These are phyloP conservation scores for Psilocybe tampanensis DNA, from an alignment of 768 basidiomycete genomes.

Conservation along the genomic window DNA sequence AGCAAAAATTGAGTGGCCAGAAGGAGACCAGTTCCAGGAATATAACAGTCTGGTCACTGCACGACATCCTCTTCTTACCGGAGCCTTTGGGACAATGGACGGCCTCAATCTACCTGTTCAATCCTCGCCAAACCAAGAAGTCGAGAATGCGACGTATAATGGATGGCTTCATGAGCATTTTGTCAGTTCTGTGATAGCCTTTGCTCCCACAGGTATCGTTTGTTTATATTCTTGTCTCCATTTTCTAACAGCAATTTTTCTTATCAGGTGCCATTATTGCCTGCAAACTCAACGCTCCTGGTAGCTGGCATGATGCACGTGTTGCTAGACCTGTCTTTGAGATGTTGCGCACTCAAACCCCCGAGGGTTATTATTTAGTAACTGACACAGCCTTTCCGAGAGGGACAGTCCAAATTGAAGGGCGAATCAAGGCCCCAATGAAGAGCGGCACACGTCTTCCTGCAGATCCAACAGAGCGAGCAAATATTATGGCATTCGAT, in stretches of 20 bases:
- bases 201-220: slow-evolving; percentile 21
- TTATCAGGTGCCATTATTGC: too few species aligned
- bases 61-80: slow-evolving; percentile 24
- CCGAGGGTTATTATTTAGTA: slow-evolving; percentile 43
- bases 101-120: slow-evolving; percentile 40
- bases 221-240: too few species aligned
- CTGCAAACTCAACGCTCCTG: slow-evolving; percentile 36
- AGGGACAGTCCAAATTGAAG: slow-evolving; percentile 31
- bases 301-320: slow-evolving; percentile 51
- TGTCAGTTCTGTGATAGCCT: slow-evolving; percentile 40
- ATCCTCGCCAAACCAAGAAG: slow-evolving; percentile 36
- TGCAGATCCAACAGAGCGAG: slow-evolving; percentile 24
- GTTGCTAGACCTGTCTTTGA: slow-evolving; percentile 43
- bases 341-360: slow-evolving; percentile 30
- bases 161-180: slow-evolving; percentile 45
- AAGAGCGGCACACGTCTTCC: slow-evolving; percentile 34
- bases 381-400: slow-evolving; percentile 50
- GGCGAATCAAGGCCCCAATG: slow-evolving; percentile 37
- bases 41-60: not conserved
- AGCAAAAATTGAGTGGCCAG: slow-evolving; percentile 19
- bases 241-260: too few species aligned
- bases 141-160: slow-evolving; percentile 51
- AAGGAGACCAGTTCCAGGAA: too few species aligned
- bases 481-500: slow-evolving; percentile 32
- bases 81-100: slow-evolving; percentile 45